phyloP scores from a whole-genome alignment of 306 rosid species.

The Dryas octopetala region DNA sequence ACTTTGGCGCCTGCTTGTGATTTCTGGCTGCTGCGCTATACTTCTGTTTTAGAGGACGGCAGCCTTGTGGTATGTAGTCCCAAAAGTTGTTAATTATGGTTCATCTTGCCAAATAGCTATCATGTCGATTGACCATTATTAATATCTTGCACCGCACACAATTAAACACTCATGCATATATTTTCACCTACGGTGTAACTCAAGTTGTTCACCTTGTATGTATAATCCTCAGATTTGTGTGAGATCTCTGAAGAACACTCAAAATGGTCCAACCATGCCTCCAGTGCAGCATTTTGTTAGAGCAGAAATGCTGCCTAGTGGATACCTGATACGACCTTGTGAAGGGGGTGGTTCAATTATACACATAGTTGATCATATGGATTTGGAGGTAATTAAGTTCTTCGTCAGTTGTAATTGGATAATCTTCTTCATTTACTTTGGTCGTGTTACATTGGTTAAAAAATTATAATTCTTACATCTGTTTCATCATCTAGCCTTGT shows the following conservation, averaged over 20 bases:
- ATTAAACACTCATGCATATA: not conserved
- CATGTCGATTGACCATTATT: not conserved
- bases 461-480: constrained; percentile 16
- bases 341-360: constrained; percentile 98
- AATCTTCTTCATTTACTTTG: not conserved
- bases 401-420: not conserved
- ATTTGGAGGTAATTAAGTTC: constrained; percentile 65
- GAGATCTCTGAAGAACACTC: constrained; percentile 93
- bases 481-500: constrained; percentile 65
- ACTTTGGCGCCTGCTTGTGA: constrained; percentile 97
- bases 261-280: constrained; percentile 97
- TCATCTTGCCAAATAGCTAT: constrained; percentile 13
- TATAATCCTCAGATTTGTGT: constrained; percentile 62
- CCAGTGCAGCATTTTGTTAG: constrained; percentile 96
- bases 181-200: constrained; percentile 1
- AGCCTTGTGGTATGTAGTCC: constrained; percentile 77
- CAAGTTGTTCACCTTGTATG: constrained; percentile 19
- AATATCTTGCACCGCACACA: not conserved
- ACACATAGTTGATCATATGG: constrained; percentile 92
- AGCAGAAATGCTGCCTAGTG: constrained; percentile 95
- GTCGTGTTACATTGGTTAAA: not conserved
- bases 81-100: constrained; percentile 3
- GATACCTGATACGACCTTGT: constrained; percentile 90
- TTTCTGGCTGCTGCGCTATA: constrained; percentile 94
- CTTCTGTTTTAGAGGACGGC: constrained; percentile 93